Base-by-base conservation (phyloP, 768 basidiomycete genomes). In the Daedaleopsis nitida region DNA sequence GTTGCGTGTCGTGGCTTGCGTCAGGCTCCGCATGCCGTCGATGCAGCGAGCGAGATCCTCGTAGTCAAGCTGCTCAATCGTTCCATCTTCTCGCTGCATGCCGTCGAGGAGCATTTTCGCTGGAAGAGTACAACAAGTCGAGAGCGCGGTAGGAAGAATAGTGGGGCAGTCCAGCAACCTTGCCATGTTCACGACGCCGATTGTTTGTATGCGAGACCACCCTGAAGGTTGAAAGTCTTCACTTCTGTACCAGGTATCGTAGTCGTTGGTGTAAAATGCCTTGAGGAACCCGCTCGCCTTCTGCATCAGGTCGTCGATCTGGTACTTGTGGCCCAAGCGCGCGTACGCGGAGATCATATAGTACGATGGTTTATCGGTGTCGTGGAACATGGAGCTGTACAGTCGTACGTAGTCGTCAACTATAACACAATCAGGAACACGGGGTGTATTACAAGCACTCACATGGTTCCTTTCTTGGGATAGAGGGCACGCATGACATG, bases 401-500 rank as follows among this genome's bases (percentile, higher is more conserved):
- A 10, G n/a, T 13, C 13, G 17, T 16, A 0, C 13, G 12, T 34
- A 48, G 23, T 9, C 23, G 13, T 24, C 49, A 32, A 7, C 27
- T 7, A 7, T 7, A 3, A 32, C n/a, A n/a, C n/a, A n/a, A n/a
- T n/a, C n/a, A n/a, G n/a, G n/a, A n/a, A n/a, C n/a, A n/a, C n/a
- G n/a, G n/a, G n/a, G n/a, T n/a, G n/a, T n/a, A n/a, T n/a, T n/a
- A n/a, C n/a, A n/a, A n/a, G n/a, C n/a, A n/a, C 48, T 24, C 19
- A 57, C 55, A 3, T 21, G 1, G 32, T 3, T 10, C 45, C 24
- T 13, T 57, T 57, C 4, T 24, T 42, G 5, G 49, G 65, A n/a
- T 17, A 65, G 42, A 66, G 65, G 59, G 39, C 53, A 6, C 59
- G 44, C 45, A 60, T 21, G 21, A 60, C 23, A 19, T 54, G 52